A percentile compares a stretch with the other conserved stretches of the same genome.
phyloP scores from a whole-genome alignment of 257 asterid species.

The Misopates orontium region DNA sequence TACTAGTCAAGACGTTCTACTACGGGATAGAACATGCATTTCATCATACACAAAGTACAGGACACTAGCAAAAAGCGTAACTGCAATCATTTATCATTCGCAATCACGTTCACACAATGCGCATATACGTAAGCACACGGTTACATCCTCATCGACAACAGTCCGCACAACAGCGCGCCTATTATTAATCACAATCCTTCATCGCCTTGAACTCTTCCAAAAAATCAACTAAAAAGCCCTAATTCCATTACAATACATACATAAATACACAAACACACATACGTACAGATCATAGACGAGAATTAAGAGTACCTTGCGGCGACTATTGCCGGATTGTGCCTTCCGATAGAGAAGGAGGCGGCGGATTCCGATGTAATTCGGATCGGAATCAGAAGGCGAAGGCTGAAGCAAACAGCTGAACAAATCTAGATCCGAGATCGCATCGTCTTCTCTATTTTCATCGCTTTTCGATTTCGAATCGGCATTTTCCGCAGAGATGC shows the following conservation, averaged over 20 bases:
- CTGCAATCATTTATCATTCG: constrained; percentile 12
- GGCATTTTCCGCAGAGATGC: constrained; percentile 33
- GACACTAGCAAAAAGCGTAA: no score
- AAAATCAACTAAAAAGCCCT: constrained; percentile 21
- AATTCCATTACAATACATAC: constrained; percentile 11
- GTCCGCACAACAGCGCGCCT: no score
- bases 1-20: constrained; percentile 1
- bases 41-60: constrained; percentile 15
- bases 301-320: constrained; percentile 65
- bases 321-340: constrained; percentile 70
- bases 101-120: background rate
- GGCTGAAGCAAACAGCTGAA: constrained; percentile 96
- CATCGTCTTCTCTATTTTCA: constrained; percentile 37
- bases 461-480: constrained; percentile 37
- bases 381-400: constrained; percentile 70
- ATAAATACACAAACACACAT: background rate
- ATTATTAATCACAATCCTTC: constrained; percentile 2
- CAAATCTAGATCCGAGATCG: constrained; percentile 65
- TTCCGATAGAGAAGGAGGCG: constrained; percentile 85
- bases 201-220: constrained; percentile 18
- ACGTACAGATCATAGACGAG: background rate
- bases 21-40: background rate
- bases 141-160: background rate
- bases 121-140: no score
- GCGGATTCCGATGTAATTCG: constrained; percentile 84